Percentiles rank a stretch among this genome's conserved stretches.
phyloP scores from a whole-genome alignment of 139 green algal genomes.

The Trebouxia sp. region DNA sequence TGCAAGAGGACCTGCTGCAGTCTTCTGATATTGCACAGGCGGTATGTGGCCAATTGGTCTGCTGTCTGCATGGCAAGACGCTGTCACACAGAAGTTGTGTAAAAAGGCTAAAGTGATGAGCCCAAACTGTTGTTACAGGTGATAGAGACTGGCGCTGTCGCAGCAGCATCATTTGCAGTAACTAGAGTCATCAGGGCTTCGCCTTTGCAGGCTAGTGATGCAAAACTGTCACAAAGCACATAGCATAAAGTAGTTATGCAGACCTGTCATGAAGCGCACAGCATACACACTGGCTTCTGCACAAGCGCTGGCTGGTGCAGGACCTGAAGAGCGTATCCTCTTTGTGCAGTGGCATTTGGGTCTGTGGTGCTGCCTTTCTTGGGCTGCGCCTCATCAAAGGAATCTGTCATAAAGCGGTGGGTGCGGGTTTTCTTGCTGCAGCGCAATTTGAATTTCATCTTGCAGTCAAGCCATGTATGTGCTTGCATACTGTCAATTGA shows the following conservation, averaged over 20 bases:
- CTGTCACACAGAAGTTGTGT: too few species aligned
- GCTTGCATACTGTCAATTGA: too few species aligned
- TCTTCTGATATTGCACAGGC: conserved; percentile 15
- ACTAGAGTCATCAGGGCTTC: neutral
- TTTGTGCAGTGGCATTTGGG: neutral
- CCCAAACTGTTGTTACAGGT: neutral
- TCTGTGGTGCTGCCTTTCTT: conserved; percentile 1
- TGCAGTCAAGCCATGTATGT: too few species aligned
- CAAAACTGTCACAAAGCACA: too few species aligned
- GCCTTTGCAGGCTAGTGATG: conserved; percentile 4
- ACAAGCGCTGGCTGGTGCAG: neutral
- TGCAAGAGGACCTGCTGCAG: conserved; percentile 5
- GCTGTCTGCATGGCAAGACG: neutral
- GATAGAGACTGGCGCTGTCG: conserved; percentile 7
- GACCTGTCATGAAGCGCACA: too few species aligned
- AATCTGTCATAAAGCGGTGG: neutral
- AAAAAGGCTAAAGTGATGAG: too few species aligned
- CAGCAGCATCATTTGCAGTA: conserved; percentile 2
- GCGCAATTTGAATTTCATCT: too few species aligned
- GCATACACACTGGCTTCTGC: too few species aligned
- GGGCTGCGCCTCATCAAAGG: neutral
- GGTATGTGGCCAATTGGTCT: neutral
- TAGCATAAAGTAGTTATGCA: too few species aligned
- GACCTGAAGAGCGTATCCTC: neutral
- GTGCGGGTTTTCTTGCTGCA: too few species aligned